phyloP scores from a whole-genome alignment of 75 land plant species.

The Selaginella tamariscina region DNA sequence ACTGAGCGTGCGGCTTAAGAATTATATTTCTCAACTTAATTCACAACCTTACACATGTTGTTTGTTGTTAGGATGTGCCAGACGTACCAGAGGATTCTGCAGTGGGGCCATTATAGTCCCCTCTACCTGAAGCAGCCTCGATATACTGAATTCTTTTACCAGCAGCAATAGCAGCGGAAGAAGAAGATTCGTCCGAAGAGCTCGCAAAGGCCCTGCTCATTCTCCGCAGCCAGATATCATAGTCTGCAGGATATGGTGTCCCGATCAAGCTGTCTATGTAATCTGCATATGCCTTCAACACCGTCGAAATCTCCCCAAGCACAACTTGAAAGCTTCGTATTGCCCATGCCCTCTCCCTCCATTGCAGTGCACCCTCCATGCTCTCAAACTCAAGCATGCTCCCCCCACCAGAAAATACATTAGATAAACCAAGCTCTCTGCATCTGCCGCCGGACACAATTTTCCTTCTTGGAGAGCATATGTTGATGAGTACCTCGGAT shows the following conservation, averaged over 20 bases:
- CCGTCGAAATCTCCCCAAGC: slow-evolving; percentile 50
- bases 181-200: no score
- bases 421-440: slow-evolving; percentile 56
- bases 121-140: background rate
- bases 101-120: slow-evolving; percentile 31
- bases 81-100: slow-evolving; percentile 63
- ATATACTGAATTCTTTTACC: slow-evolving; percentile 34
- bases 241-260: slow-evolving; percentile 58
- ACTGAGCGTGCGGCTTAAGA: no score
- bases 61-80: slow-evolving; percentile 24
- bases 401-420: slow-evolving; percentile 44
- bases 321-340: slow-evolving; percentile 38
- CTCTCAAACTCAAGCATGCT: slow-evolving; percentile 37
- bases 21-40: no score
- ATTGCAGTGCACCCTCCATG: slow-evolving; percentile 50
- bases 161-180: slow-evolving; percentile 31
- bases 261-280: slow-evolving; percentile 61
- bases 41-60: no score
- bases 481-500: slow-evolving; percentile 64
- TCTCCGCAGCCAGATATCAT: slow-evolving; percentile 43
- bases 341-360: slow-evolving; percentile 53
- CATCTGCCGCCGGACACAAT: slow-evolving; percentile 61
- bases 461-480: slow-evolving; percentile 46
- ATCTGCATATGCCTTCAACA: slow-evolving; percentile 70
- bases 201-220: slow-evolving; percentile 32